Evolutionary conservation across 1,284 basidiomycete species (phyloP), one percentile per base, ranked within the genome.

Genomic region (Cryptococcus sp.): DNA sequence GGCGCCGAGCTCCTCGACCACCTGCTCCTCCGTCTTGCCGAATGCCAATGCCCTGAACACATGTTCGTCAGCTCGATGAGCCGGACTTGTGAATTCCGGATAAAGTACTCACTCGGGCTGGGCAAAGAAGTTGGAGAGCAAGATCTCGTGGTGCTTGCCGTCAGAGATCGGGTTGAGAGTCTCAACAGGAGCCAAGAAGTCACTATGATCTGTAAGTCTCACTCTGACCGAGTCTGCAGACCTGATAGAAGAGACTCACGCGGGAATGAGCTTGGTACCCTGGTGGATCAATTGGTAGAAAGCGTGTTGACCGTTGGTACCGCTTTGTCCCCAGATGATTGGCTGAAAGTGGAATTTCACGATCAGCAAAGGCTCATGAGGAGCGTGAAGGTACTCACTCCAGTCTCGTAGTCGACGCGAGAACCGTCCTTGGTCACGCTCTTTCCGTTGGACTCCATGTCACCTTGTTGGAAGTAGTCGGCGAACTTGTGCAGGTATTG

Each of bases 401-500:
- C 96, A 53, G 95, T 99, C 82, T 99, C 88, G 82, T 98, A 99
- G 81, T 91, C 80, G 20, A 99, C 95, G 53, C 90, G 88, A 64
- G 91, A 83, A 20, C 94, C 95, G 67, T 86, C 84, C 82, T 98
- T 99, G 70, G 94, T 97, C 65, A 97, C 85, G 61, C 86, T 91
- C 83, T 99, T 99, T 62, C 95, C 95, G 80, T 99, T 98, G 22
- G 93, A 96, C 81, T 99, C 95, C 95, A 99, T 99, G 80, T 99
- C 95, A 48, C 94, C 94, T 80, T 99, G 95, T 80, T 99, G 95
- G 90, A 99, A 99, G 84, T 99, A 99, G 81, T 98, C 95, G 56
- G 95, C 95, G 75, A 99, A 99, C 80, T 96, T 96, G 85, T 96
- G 91, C 69, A 99, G 82, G 81, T 99, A 99, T 79, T 99, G 95